Conservation (phyloP, 176 grass and related monocot species). For the Ensete glaucum region DNA sequence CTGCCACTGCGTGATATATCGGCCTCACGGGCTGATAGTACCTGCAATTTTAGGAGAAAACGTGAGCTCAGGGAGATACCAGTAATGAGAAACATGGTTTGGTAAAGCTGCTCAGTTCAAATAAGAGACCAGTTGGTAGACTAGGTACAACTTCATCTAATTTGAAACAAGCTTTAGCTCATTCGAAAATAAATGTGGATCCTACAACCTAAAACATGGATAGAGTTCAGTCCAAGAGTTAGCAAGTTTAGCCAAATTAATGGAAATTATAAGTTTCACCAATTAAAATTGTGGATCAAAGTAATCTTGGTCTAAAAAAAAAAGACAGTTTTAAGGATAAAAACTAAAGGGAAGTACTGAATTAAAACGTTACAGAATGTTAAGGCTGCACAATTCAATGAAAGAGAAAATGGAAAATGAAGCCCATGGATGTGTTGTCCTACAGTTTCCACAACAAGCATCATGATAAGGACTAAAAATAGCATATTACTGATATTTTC, state of each 20-base stretch:
- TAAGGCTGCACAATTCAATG: neutral
- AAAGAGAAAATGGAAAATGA: neutral
- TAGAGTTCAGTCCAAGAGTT: neutral
- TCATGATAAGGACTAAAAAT: neutral
- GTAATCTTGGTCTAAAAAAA: neutral
- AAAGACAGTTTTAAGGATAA: neutral
- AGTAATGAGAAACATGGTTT: neutral
- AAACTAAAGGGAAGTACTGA: neutral
- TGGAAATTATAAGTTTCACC: neutral
- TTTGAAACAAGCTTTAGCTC: slow-evolving; percentile 2
- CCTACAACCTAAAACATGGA: neutral
- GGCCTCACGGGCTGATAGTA: slow-evolving; percentile 27
- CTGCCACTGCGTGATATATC: slow-evolving; percentile 17
- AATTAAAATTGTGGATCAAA: neutral
- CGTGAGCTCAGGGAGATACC: neutral
- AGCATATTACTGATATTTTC: neutral
- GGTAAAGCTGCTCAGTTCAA: neutral
- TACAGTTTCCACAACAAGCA: neutral
- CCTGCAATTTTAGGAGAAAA: slow-evolving; percentile 24
- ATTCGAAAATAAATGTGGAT: neutral
- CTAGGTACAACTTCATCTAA: slow-evolving; percentile 15
- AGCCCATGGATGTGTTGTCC: neutral
- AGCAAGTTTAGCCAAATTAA: neutral
- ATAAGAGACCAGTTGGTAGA: neutral
- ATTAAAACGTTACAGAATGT: neutral